Evolutionary conservation across 352 stramenopile genomes (phyloP).

Genomic region (Salisapilia sapeloensis): DNA sequence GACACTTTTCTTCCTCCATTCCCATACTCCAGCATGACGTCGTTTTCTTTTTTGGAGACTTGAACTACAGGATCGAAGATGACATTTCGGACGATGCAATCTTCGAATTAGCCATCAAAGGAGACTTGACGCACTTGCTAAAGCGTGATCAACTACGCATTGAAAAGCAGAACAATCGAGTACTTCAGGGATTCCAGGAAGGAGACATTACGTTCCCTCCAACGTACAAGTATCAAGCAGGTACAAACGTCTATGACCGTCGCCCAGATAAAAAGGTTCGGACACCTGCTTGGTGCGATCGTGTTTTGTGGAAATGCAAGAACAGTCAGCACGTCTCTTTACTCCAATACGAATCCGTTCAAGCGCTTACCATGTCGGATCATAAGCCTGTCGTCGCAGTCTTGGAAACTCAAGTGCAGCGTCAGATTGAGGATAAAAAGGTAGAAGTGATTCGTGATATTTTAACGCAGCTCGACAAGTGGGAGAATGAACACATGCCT

Average conservation of each 20-base stretch:
- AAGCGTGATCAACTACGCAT: slow-evolving; percentile 44
- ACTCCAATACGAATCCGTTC: slow-evolving; percentile 77
- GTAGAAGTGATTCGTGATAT: slow-evolving; percentile 86
- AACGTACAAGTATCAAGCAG: slow-evolving; percentile 97
- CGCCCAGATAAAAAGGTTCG: slow-evolving; percentile 97
- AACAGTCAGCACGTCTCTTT: slow-evolving; percentile 26
- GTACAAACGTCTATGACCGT: slow-evolving; percentile 92
- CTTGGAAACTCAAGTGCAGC: slow-evolving; percentile 84
- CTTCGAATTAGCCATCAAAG: slow-evolving; percentile 34
- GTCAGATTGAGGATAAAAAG: slow-evolving; percentile 85
- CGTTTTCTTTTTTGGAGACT: slow-evolving; percentile 93
- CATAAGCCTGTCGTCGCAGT: slow-evolving; percentile 95
- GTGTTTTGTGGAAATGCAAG: slow-evolving; percentile 70
- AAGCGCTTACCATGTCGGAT: slow-evolving; percentile 90
- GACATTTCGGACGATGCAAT: slow-evolving; percentile 58
- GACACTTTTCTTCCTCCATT: slow-evolving; percentile 26
- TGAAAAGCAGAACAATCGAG: slow-evolving; percentile 49
- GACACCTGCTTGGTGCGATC: slow-evolving; percentile 93
- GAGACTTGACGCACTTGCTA: slow-evolving; percentile 15
- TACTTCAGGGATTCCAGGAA: slow-evolving; percentile 84
- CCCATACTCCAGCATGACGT: slow-evolving; percentile 95
- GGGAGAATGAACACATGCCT: slow-evolving; percentile 92
- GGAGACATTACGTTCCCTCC: slow-evolving; percentile 84
- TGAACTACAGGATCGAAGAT: slow-evolving; percentile 85
- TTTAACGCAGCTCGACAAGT: slow-evolving; percentile 89